phyloP scores from a whole-genome alignment of 78 protist genomes.

The Dictyostelium firmibasis region DNA sequence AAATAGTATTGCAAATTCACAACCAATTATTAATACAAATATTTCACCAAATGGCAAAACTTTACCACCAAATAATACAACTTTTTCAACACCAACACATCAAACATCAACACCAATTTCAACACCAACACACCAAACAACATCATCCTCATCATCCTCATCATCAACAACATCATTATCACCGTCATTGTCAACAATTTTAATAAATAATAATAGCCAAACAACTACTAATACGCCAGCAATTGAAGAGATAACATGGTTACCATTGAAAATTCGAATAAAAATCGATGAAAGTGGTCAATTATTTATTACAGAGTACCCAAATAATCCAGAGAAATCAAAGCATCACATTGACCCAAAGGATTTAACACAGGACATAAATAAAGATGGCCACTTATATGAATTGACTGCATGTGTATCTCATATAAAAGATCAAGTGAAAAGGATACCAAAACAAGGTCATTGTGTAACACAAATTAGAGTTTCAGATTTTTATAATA shows the following conservation, averaged over 20 bases:
- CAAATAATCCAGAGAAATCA: slow-evolving; percentile 43
- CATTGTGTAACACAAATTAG: slow-evolving; percentile 30
- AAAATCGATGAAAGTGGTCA: slow-evolving; percentile 19
- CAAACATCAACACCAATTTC: background rate
- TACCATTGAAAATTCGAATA: slow-evolving; percentile 59
- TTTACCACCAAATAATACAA: background rate
- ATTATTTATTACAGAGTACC: slow-evolving; percentile 35
- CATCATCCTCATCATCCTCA: background rate
- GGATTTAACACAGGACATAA: background rate
- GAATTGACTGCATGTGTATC: slow-evolving; percentile 48
- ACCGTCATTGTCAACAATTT: background rate
- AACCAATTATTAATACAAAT: background rate
- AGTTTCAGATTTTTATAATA: slow-evolving; percentile 7
- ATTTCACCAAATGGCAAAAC: background rate
- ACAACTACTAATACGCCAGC: background rate
- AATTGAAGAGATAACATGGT: slow-evolving; percentile 45
- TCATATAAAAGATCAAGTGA: slow-evolving; percentile 61
- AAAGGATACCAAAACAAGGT: slow-evolving; percentile 64
- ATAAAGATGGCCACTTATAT: slow-evolving; percentile 57
- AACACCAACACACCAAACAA: background rate
- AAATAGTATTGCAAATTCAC: background rate
- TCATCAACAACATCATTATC: background rate
- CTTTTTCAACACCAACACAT: background rate
- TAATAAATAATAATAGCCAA: background rate
- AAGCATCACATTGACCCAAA: background rate